Evolutionary conservation across 2,329 filamentous ascomycete species (phyloP), one percentile per base, ranked within the genome.

Genomic region (Aspergillus piperis): DNA sequence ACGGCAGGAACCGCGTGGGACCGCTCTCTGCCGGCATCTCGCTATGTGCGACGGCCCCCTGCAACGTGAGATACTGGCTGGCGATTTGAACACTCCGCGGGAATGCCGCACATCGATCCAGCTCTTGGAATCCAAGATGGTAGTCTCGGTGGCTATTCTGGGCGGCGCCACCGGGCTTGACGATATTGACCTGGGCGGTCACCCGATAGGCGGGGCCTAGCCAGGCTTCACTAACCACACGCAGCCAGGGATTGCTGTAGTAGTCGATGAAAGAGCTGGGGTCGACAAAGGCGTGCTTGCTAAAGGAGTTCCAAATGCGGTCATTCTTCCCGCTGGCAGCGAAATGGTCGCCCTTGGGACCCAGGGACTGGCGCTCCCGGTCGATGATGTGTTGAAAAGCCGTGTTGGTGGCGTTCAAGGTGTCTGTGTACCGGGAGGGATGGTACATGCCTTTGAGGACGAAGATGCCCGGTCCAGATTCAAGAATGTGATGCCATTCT

Each of bases 281-380:
- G 62, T 86, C 80, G 27, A 74, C 68, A 2, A 83, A 70, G 19
- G 80, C 82, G 66, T 88, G 86, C 68, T 88, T 89, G 63, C 81
- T 81, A 72, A 88, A 86, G 0, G 86, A 85, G 74, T 88, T 88
- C 86, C 86, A 89, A 74, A 88, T 87, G 8, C 86, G 81, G 57
- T 83, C 79, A 68, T 88, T 88, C 23, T 80, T 78, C 21, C 82
- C 82, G 2, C 78, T 77, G 4, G 79, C 73, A 1, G 85, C 84
- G 70, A 88, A 88, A 67, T 88, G 86, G 70, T 88, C 86, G 21
- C 86, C 86, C 54, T 82, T 80, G 50, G 55, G 52, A 1, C 71
- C 53, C 23, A 70, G 70, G 21, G 66, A 65, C 30, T 73, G 64
- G 27, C 68, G 70, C 70, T 86, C 81, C 8, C 68, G 66, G 3